Conservation (phyloP, 495 filamentous ascomycete genomes). For the Emericellopsis terricola region DNA sequence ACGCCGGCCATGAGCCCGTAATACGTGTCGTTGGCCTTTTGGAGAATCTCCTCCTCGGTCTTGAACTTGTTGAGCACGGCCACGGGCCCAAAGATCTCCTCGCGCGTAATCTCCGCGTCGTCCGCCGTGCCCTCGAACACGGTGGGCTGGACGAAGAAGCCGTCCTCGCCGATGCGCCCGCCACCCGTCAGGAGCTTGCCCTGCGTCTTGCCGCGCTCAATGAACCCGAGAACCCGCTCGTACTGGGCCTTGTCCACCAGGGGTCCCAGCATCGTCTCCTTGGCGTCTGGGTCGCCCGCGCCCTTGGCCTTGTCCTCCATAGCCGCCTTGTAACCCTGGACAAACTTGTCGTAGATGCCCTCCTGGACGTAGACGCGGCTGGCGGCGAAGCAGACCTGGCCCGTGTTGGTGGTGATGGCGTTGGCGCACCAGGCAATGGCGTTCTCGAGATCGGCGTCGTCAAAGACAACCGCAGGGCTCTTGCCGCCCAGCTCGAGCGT, state of each 20-base stretch:
- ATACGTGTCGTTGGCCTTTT: conserved; percentile 54
- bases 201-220: conserved; percentile 69
- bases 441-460: conserved; percentile 47
- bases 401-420: conserved; percentile 30
- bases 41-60: conserved; percentile 63
- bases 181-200: conserved; percentile 76
- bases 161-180: conserved; percentile 69
- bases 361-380: conserved; percentile 36
- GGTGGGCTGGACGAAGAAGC: conserved; percentile 89
- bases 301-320: conserved; percentile 5
- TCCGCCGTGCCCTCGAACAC: conserved; percentile 72
- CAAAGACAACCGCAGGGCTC: conserved; percentile 53
- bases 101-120: conserved; percentile 89
- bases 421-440: conserved; percentile 52
- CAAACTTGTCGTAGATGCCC: conserved; percentile 36
- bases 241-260: conserved; percentile 91
- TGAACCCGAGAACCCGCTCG: conserved; percentile 97
- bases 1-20: conserved; percentile 90
- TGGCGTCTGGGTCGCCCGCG: conserved; percentile 76
- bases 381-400: conserved; percentile 35
- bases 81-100: conserved; percentile 91
- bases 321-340: conserved; percentile 33
- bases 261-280: conserved; percentile 89
- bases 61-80: conserved; percentile 81
- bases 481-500: conserved; percentile 73